A percentile compares a stretch with the other conserved stretches of the same genome.
Evolutionary conservation across 768 basidiomycete species (phyloP).

Genomic region (Paxillus involutus): DNA sequence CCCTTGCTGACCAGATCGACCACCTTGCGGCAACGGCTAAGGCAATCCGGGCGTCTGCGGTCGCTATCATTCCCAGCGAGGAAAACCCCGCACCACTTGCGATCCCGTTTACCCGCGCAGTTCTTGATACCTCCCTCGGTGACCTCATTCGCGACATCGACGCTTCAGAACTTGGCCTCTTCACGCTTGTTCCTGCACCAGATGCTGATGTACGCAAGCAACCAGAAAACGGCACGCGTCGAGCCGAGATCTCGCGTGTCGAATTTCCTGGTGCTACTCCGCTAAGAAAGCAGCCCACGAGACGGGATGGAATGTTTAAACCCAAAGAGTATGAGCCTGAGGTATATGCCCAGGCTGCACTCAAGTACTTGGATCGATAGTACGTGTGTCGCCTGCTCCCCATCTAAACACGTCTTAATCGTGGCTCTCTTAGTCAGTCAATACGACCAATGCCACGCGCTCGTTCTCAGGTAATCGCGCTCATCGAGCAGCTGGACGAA

Average conservation of each 20-base stretch:
- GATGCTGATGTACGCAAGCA: slow-evolving; percentile 32
- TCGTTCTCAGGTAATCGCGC: slow-evolving; percentile 37
- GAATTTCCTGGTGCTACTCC: slow-evolving; percentile 74
- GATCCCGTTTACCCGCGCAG: slow-evolving; percentile 58
- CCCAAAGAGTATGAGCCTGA: slow-evolving; percentile 63
- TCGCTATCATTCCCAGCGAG: slow-evolving; percentile 26
- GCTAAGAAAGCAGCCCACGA: slow-evolving; percentile 46
- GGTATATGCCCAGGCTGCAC: slow-evolving; percentile 71
- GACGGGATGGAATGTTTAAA: slow-evolving; percentile 34
- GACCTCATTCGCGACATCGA: slow-evolving; percentile 83
- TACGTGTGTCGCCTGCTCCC: slow-evolving; percentile 35
- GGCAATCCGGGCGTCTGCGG: slow-evolving; percentile 48
- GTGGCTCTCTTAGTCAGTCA: slow-evolving; percentile 38
- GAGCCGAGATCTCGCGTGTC: slow-evolving; percentile 55
- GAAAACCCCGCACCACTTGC: slow-evolving; percentile 12
- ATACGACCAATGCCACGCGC: slow-evolving; percentile 51
- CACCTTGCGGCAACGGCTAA: slow-evolving; percentile 54
- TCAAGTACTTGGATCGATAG: slow-evolving; percentile 80
- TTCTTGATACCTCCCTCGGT: slow-evolving; percentile 61
- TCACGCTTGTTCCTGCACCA: slow-evolving; percentile 49
- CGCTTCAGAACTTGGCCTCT: slow-evolving; percentile 75
- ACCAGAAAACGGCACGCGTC: slow-evolving; percentile 23
- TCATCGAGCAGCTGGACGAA: slow-evolving; percentile 39
- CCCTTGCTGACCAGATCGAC: slow-evolving; percentile 68
- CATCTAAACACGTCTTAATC: slow-evolving; percentile 29